Base-by-base conservation (phyloP, 2,329 filamentous ascomycete genomes). In the Ophiocordyceps camponoti-floridani region DNA sequence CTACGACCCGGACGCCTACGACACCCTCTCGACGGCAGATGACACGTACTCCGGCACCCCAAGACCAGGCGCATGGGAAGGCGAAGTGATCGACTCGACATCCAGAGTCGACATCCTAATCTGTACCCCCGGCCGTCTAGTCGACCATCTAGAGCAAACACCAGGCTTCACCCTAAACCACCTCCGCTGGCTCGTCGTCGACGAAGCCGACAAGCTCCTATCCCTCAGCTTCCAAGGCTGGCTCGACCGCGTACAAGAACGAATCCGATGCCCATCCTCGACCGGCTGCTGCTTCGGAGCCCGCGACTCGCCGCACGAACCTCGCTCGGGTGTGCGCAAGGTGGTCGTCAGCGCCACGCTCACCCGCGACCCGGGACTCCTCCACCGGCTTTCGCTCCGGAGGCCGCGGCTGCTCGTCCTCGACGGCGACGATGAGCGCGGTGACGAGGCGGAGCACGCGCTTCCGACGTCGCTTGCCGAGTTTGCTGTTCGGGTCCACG, bases 151-250 rank as follows among this genome's bases (percentile, higher is more conserved):
- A 43, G 80, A 82, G 50, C 79, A 80, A 47, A 96, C 89, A 0
- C 75, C 77, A 3, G 87, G 86, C 0, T 95, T 96, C 58, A 75
- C 71, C 0, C 68, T 96, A 19, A 75, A 82, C 46, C 72, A 83
- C 56, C 68, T 95, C 4, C 76, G 84, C 48, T 96, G 88, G 87
- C 69, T 96, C 0, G 76, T 95, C 3, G 82, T 95, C 41, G 89
- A 96, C 54, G 89, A 96, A 62, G 91, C 89, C 11, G 89, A 96
- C 60, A 86, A 91, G 56, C 67, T 96, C 12, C 72, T 96, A 6
- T 82, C 88, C 40, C 85, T 96, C 59, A 88, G 83, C 55, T 95
- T 91, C 60, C 88, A 95, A 58, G 83, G 89, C 54, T 95, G 88
- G 88, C 68, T 93, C 3, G 75, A 79, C 38, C 65, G 80, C 0